These are phyloP conservation scores for Aspergillus steynii DNA, from an alignment of 495 filamentous ascomycete species.

Conservation along the genomic window DNA sequence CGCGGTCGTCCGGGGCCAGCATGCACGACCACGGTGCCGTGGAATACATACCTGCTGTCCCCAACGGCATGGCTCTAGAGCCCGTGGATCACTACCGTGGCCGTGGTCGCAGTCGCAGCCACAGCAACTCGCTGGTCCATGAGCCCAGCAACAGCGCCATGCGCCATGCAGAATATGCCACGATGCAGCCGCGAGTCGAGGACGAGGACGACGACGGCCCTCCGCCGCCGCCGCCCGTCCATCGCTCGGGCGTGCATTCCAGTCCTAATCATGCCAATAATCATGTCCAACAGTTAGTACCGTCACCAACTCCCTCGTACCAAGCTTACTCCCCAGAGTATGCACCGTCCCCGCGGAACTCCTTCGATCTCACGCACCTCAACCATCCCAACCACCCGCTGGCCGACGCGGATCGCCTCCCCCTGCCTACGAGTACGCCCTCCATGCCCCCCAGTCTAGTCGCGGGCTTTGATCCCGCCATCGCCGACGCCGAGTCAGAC, in stretches of 20 bases:
- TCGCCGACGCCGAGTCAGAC: conserved; percentile 58
- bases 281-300: conserved; percentile 22
- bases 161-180: conserved; percentile 43
- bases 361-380: conserved; percentile 19
- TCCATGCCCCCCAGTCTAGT: conserved; percentile 67
- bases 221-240: conserved; percentile 52
- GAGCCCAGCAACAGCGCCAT: conserved; percentile 17
- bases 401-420: conserved; percentile 23
- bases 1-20: conserved; percentile 10
- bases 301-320: conserved; percentile 32
- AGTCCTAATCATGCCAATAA: conserved; percentile 5
- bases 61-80: neutral
- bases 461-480: conserved; percentile 63
- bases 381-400: conserved; percentile 15
- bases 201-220: conserved; percentile 60
- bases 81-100: conserved; percentile 20
- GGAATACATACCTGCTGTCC: conserved; percentile 17
- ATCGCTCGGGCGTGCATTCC: conserved; percentile 35
- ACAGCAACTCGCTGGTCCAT: conserved; percentile 24
- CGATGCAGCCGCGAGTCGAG: conserved; percentile 70
- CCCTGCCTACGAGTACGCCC: conserved; percentile 38
- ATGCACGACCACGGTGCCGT: conserved; percentile 15
- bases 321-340: conserved; percentile 38
- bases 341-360: conserved; percentile 20
- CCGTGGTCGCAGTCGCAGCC: conserved; percentile 7